Evolutionary conservation across 345 rosid genomes (phyloP).

Genomic region (Citropsis articulata): DNA sequence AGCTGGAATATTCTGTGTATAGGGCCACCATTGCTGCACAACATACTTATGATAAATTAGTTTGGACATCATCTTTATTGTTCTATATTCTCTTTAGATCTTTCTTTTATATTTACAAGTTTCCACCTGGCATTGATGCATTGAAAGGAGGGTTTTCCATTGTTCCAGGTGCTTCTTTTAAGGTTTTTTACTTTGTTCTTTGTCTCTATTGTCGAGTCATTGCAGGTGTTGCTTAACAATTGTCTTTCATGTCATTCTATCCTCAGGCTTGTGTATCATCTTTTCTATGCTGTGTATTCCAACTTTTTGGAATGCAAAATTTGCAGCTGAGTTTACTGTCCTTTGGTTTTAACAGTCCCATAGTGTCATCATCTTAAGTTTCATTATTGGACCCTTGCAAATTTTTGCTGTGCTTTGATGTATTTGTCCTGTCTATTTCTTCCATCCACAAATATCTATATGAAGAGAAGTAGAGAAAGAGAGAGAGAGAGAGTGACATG

Average conservation of each 20-base stretch:
- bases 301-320: not conserved
- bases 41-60: not conserved
- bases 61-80: not conserved
- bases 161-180: not conserved
- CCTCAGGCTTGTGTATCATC: not conserved
- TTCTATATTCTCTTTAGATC: not conserved
- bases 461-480: not conserved
- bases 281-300: not conserved
- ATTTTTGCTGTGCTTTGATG: not conserved
- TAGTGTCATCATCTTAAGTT: not conserved
- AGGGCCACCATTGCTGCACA: not conserved
- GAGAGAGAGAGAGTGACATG: not conserved
- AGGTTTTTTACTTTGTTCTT: not conserved
- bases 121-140: conserved; percentile 1
- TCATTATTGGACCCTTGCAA: not conserved
- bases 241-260: not conserved
- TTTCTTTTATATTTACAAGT: not conserved
- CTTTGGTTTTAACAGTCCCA: not conserved
- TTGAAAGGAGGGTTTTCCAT: not conserved
- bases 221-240: not conserved
- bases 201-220: not conserved
- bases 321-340: not conserved
- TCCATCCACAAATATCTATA: not conserved
- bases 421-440: not conserved
- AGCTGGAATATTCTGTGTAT: not conserved